phyloP scores from a whole-genome alignment of 129 eudicot genomes.

The Oenanthe sinensis region DNA sequence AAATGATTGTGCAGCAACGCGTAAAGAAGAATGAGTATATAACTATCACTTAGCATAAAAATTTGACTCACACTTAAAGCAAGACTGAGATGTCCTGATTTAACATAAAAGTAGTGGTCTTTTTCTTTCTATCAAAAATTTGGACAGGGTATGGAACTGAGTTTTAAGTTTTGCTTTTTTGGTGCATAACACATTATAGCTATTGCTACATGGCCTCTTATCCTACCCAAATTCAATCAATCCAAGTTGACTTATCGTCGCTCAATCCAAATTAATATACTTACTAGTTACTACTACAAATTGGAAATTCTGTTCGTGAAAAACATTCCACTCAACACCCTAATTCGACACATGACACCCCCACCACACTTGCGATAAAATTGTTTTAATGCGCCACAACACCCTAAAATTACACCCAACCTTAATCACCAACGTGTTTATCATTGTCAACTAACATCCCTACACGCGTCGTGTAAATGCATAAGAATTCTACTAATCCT shows the following conservation, averaged over 20 bases:
- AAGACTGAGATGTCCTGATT: not conserved
- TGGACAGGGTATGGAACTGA: not conserved
- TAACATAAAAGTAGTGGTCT: not conserved
- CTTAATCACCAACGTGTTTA: not conserved
- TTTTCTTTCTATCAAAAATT: not conserved
- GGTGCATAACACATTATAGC: not conserved
- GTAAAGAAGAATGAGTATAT: not conserved
- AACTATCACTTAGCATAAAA: not conserved
- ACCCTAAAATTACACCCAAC: not conserved
- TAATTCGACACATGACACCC: not conserved
- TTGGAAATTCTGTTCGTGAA: not conserved
- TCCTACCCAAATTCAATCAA: not conserved
- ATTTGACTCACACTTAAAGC: not conserved
- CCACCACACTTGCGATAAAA: not conserved
- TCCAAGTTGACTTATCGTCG: not conserved
- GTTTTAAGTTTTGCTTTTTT: not conserved
- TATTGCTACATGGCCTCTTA: not conserved
- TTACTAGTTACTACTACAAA: not conserved
- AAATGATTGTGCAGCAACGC: not conserved
- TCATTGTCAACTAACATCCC: not conserved
- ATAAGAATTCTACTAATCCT: not conserved
- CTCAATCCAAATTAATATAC: not conserved
- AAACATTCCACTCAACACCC: not conserved
- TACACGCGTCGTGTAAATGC: not conserved
- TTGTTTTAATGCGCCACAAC: not conserved